Percentiles rank a stretch among this genome's conserved stretches.
Evolutionary conservation across 75 land plant species (phyloP).

Genomic region (Chamaecyparis obtusa): DNA sequence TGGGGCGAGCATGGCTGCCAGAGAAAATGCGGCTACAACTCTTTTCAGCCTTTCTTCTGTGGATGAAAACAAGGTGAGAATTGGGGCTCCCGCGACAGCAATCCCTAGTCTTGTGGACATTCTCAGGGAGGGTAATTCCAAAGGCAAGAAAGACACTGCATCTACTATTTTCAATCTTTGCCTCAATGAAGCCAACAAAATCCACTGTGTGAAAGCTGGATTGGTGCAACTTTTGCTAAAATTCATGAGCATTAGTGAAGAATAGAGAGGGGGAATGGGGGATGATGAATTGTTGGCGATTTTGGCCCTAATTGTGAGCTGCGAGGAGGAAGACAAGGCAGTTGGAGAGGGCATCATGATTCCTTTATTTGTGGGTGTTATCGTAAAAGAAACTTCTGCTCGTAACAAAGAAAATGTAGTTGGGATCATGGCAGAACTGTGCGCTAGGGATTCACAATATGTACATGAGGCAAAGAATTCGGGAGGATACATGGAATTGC

Average conservation of each 20-base stretch:
- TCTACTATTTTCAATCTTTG: constrained; percentile 78
- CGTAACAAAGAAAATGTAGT: constrained; percentile 61
- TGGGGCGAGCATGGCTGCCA: constrained; percentile 51
- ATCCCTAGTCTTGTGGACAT: constrained; percentile 57
- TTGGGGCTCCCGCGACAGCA: constrained; percentile 48
- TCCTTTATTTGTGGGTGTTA: constrained; percentile 37
- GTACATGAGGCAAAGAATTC: constrained; percentile 37
- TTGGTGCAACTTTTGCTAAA: constrained; percentile 47
- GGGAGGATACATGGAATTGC: constrained; percentile 21
- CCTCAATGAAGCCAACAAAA: constrained; percentile 65
- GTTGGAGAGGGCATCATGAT: constrained; percentile 44
- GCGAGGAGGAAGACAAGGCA: constrained; percentile 60
- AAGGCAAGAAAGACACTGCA: constrained; percentile 80
- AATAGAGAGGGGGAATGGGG: constrained; percentile 29
- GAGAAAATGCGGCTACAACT: constrained; percentile 81
- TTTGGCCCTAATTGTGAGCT: constrained; percentile 61
- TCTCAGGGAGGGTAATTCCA: constrained; percentile 39
- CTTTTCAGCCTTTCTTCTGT: constrained; percentile 71
- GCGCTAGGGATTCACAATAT: constrained; percentile 30
- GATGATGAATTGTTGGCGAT: constrained; percentile 66
- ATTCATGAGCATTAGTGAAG: constrained; percentile 31
- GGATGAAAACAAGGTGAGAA: constrained; percentile 66
- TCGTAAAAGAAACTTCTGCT: constrained; percentile 27
- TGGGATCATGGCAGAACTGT: constrained; percentile 44
- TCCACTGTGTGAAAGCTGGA: constrained; percentile 62